A percentile compares a stretch with the other conserved stretches of the same genome.
Evolutionary conservation across 257 asterid species (phyloP).

Genomic region (Penstemon eatonii): DNA sequence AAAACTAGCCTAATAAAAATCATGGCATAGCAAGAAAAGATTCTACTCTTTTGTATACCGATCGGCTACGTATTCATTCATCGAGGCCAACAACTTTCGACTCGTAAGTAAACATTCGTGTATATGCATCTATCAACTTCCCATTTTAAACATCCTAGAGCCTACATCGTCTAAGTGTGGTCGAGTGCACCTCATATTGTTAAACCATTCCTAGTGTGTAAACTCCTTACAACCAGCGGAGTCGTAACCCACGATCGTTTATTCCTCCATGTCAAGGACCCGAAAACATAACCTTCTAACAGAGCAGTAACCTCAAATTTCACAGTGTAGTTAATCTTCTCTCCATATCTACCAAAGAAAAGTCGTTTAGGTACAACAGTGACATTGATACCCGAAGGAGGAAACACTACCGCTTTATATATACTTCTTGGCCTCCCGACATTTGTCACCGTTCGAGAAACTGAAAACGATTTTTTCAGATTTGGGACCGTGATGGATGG

Average conservation of each 20-base stretch:
- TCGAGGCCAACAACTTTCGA: too few species aligned
- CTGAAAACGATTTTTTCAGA: slow-evolving; percentile 45
- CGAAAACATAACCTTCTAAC: slow-evolving; percentile 63
- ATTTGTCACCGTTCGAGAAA: slow-evolving; percentile 73
- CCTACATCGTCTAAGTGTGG: not conserved
- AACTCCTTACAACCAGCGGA: slow-evolving; percentile 64
- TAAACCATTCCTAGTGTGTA: slow-evolving; percentile 44
- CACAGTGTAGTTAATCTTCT: slow-evolving; percentile 66
- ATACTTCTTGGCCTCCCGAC: slow-evolving; percentile 62
- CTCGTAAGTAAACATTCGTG: too few species aligned
- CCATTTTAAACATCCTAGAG: not conserved
- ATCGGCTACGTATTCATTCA: too few species aligned
- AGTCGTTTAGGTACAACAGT: slow-evolving; percentile 65
- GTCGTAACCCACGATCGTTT: slow-evolving; percentile 55
- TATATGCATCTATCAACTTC: too few species aligned
- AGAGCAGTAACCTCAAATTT: slow-evolving; percentile 65
- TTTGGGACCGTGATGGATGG: slow-evolving; percentile 74
- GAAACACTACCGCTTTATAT: slow-evolving; percentile 60
- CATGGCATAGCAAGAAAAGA: not conserved
- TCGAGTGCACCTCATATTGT: slow-evolving; percentile 21
- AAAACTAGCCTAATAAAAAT: not conserved
- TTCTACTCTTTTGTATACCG: not conserved
- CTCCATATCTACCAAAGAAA: slow-evolving; percentile 51
- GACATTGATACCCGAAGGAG: slow-evolving; percentile 66
- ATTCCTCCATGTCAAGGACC: slow-evolving; percentile 85